A percentile compares a stretch with the other conserved stretches of the same genome.
Evolutionary conservation across 73 alveolate genomes (phyloP).

Genomic region (Tetrahymena thermophila): DNA sequence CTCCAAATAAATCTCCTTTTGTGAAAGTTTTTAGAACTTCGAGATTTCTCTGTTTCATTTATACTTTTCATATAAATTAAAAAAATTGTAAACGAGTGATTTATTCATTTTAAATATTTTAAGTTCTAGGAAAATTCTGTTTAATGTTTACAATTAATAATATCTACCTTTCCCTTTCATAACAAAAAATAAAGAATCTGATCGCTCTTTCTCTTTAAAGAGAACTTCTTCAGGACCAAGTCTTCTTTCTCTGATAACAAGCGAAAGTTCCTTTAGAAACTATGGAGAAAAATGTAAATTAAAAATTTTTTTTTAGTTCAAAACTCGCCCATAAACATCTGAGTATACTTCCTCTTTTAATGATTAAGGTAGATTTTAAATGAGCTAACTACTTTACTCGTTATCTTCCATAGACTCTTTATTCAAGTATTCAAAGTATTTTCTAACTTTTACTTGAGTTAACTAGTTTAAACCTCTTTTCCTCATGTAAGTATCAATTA

Average conservation of each 20-base stretch:
- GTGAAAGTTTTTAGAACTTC: neutral
- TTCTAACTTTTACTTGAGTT: neutral
- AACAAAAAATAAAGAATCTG: neutral
- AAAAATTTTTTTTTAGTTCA: neutral
- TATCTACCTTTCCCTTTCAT: neutral
- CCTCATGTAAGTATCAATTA: neutral
- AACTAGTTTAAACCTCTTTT: neutral
- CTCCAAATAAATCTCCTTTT: neutral
- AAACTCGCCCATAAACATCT: neutral
- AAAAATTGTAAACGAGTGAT: neutral
- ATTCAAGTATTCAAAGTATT: constrained; percentile 4
- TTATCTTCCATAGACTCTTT: neutral
- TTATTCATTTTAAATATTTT: neutral
- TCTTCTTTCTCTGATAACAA: constrained; percentile 7
- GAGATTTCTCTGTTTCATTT: neutral
- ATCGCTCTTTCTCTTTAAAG: constrained; percentile 3
- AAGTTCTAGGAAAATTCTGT: neutral
- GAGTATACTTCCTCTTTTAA: neutral
- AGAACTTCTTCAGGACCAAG: constrained; percentile 43
- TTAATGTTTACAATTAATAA: too few relatives aligned
- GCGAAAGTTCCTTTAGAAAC: neutral
- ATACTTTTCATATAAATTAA: neutral
- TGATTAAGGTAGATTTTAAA: neutral
- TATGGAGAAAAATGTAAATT: neutral
- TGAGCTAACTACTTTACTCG: neutral